These are phyloP conservation scores for Endoconidiophora polonica DNA, from an alignment of 2,329 filamentous ascomycete species.

Conservation along the genomic window DNA sequence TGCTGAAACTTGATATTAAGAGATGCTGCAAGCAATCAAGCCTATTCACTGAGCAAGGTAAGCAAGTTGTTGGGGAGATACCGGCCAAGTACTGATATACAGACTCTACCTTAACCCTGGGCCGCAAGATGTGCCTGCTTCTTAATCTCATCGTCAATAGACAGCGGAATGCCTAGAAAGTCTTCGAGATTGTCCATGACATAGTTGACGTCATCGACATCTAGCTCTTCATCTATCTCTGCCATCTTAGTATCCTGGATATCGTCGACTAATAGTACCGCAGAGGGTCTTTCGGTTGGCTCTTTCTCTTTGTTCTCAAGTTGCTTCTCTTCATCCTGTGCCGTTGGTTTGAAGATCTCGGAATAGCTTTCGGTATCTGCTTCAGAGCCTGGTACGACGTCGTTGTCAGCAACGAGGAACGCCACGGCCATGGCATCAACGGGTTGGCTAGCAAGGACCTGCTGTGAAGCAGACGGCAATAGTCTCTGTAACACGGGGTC, in stretches of 20 bases:
- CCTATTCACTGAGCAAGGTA: too few relatives aligned
- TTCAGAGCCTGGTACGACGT: constrained; percentile 11
- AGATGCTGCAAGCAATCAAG: too few relatives aligned
- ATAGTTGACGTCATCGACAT: constrained; percentile 27
- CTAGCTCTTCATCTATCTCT: constrained; percentile 18
- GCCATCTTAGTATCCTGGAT: constrained; percentile 7
- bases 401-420: constrained; percentile 29
- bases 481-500: constrained; percentile 15
- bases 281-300: constrained; percentile 1
- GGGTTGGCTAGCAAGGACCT: constrained; percentile 23
- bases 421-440: constrained; percentile 32
- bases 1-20: background rate
- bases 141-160: constrained; percentile 20
- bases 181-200: constrained; percentile 30
- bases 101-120: background rate
- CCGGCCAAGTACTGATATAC: too few relatives aligned
- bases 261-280: background rate
- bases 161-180: constrained; percentile 24
- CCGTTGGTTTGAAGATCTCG: constrained; percentile 2
- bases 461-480: constrained; percentile 28
- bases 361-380: constrained; percentile 8
- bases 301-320: constrained; percentile 9
- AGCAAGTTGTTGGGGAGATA: too few relatives aligned
- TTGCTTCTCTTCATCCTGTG: constrained; percentile 8
- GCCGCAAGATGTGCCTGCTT: constrained; percentile 10